A percentile compares a stretch with the other conserved stretches of the same genome.
Evolutionary conservation across 2,329 filamentous ascomycete species (phyloP).

Genomic region (Cephalotrichum gorgonifer): DNA sequence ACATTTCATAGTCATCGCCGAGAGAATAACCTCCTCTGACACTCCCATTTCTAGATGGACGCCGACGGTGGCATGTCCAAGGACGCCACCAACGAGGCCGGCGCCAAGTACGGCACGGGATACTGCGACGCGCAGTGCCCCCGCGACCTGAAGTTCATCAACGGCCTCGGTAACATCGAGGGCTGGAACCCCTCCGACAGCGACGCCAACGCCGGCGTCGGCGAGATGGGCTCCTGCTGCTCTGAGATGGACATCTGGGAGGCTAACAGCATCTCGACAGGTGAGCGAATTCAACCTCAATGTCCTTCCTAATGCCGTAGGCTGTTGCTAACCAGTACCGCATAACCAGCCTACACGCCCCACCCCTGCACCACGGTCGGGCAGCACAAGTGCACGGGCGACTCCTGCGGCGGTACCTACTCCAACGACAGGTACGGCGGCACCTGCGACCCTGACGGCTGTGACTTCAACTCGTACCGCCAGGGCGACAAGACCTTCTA

Average conservation of each 20-base stretch:
- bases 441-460: constrained; percentile 53
- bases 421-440: constrained; percentile 40
- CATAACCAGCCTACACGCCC: constrained; percentile 43
- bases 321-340: too few species aligned
- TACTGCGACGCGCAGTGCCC: constrained; percentile 40
- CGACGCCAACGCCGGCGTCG: constrained; percentile 39
- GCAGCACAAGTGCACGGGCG: constrained; percentile 20
- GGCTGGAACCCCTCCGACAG: constrained; percentile 35
- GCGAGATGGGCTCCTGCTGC: constrained; percentile 41
- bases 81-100: constrained; percentile 31
- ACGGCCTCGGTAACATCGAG: constrained; percentile 30
- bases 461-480: constrained; percentile 57
- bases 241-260: constrained; percentile 49
- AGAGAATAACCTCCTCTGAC: too few species aligned
- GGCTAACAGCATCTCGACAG: constrained; percentile 48
- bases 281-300: too few species aligned
- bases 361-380: constrained; percentile 38
- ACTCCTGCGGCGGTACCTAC: constrained; percentile 36
- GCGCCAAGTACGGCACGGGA: constrained; percentile 45
- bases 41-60: too few species aligned
- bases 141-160: constrained; percentile 37
- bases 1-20: too few species aligned
- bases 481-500: constrained; percentile 51
- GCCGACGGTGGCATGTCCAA: constrained; percentile 36
- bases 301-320: too few species aligned